These are phyloP conservation scores for Vararia minispora DNA, from an alignment of 768 basidiomycete species.

Conservation along the genomic window DNA sequence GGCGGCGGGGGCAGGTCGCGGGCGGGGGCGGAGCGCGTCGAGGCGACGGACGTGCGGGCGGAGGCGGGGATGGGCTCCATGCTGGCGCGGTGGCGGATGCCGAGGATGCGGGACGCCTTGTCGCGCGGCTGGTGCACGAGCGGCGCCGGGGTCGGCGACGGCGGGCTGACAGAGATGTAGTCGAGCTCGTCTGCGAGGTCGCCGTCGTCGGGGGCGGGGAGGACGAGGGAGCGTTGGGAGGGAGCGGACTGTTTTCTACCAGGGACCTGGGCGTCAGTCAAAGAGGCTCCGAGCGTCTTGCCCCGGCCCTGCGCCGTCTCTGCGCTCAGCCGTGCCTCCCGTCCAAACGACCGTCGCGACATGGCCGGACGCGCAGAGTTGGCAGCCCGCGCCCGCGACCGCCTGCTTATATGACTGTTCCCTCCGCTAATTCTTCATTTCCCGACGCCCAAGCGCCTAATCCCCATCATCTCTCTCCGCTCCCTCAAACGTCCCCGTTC, in stretches of 20 bases:
- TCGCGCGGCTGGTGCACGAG: constrained; percentile 36
- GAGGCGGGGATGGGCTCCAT: constrained; percentile 84
- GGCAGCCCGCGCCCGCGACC: constrained; percentile 5
- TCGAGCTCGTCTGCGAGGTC: constrained; percentile 63
- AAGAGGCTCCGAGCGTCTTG: too few relatives aligned
- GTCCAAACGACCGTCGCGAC: too few relatives aligned
- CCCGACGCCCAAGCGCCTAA: not conserved
- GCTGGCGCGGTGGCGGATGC: constrained; percentile 60
- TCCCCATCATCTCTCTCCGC: not conserved
- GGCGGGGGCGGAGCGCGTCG: constrained; percentile 48
- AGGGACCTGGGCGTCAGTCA: too few relatives aligned
- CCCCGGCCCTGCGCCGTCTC: not conserved
- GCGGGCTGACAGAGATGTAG: constrained; percentile 46
- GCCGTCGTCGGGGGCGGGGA: constrained; percentile 19
- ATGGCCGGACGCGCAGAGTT: constrained; percentile 10
- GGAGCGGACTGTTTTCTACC: too few relatives aligned
- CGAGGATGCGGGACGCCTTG: constrained; percentile 71
- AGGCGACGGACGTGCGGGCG: constrained; percentile 65
- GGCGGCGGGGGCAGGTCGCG: constrained; percentile 44
- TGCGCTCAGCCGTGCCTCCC: too few relatives aligned
- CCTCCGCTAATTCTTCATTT: too few relatives aligned
- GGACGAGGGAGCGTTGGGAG: not conserved
- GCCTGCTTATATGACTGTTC: constrained; percentile 6
- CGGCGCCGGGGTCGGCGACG: constrained; percentile 18
- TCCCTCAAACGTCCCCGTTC: too few relatives aligned